These are phyloP conservation scores for Moniliophthora roreri DNA, from an alignment of 1,284 basidiomycete genomes.

Conservation along the genomic window DNA sequence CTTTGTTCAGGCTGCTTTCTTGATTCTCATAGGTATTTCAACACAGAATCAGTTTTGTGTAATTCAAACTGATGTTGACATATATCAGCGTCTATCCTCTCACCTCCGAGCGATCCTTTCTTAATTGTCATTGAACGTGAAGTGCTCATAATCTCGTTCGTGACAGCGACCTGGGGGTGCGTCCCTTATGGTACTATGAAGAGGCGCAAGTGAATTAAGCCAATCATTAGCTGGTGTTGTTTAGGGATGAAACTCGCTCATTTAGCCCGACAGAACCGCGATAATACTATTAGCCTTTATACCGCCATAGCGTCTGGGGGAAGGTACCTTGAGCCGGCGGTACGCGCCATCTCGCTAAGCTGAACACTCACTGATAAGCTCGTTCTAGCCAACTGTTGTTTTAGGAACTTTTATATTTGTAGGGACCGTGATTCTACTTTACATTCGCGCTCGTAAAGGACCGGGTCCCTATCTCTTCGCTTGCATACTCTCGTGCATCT, in stretches of 20 bases:
- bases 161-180: constrained; percentile 61
- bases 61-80: no score
- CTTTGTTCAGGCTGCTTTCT: constrained; percentile 54
- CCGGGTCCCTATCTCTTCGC: constrained; percentile 68
- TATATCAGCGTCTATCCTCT: constrained; percentile 64
- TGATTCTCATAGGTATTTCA: constrained; percentile 60
- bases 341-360: constrained; percentile 28
- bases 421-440: constrained; percentile 62
- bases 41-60: background rate
- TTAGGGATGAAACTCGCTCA: constrained; percentile 67
- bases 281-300: constrained; percentile 35
- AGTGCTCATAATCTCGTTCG: constrained; percentile 55
- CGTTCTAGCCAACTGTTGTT: constrained; percentile 54
- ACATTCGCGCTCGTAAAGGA: constrained; percentile 60
- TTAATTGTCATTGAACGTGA: constrained; percentile 71
- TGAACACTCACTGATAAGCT: background rate
- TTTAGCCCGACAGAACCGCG: constrained; percentile 50
- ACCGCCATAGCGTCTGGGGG: constrained; percentile 43
- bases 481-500: constrained; percentile 57
- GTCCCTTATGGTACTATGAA: constrained; percentile 25
- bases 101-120: constrained; percentile 70
- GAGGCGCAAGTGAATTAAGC: constrained; percentile 2
- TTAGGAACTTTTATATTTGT: constrained; percentile 66
- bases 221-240: constrained; percentile 56
- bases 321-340: constrained; percentile 58